Evolutionary conservation across 768 basidiomycete genomes (phyloP), one percentile per base, ranked within the genome.

Genomic region (Lepiota brunneoincarnata): DNA sequence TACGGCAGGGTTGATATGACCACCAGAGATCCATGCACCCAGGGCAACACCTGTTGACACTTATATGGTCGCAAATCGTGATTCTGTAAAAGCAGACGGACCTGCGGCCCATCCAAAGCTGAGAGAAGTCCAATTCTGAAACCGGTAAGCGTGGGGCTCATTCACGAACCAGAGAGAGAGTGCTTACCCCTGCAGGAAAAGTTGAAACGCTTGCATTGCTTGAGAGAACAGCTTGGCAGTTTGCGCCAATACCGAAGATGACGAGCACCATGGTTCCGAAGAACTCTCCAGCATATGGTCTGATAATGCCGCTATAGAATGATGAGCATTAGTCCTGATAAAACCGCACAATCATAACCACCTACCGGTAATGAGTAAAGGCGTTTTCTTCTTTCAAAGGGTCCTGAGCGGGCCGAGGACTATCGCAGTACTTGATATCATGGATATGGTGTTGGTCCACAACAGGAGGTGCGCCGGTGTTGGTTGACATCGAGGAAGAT

Each of bases 21-120:
- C 85, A 11, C 83, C 83, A 36, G 85, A 86, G 46, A 85, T 73
- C 84, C 83, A 86, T 3, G 80, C 83, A 35, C 81, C 85, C 57
- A 87, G 63, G 10, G 79, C 76, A 4, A 77, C 66, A 24, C 81
- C 79, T 57, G 26, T 24, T 11, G 17, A 21, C 6, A n/a, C 14
- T 51, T 39, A 51, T 28, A 5, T 14, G 45, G 15, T 6, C 21
- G 26, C 14, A 39, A 31, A 36, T 6, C 21, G 6, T 31, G 21
- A 18, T 6, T n/a, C 6, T 9, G 12, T 20, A 11, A 23, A 31
- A 18, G n/a, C 4, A 15, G 15, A 51, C 56, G 46, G 36, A 50
- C 59, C 59, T 49, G 71, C 59, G 3, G 70, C 79, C 79, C 79
- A 82, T 21, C 75, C 76, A 34, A 80, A 67, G 52, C 61, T 72